Evolutionary conservation across 345 rosid genomes (phyloP).

Genomic region (Bretschneidera sinensis): DNA sequence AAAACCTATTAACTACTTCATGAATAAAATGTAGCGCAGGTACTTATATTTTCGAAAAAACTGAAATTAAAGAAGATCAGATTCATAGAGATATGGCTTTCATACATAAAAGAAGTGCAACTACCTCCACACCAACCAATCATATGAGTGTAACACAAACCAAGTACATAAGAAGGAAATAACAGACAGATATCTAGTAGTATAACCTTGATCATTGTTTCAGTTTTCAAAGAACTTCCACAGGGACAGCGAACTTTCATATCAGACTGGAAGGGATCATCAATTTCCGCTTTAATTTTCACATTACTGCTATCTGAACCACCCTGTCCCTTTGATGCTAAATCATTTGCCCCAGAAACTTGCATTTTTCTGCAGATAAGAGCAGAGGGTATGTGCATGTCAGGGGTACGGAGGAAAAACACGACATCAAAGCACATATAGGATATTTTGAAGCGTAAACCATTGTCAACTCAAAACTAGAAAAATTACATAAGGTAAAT

Average conservation of each 20-base stretch:
- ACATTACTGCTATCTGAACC: slow-evolving; percentile 59
- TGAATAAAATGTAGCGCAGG: no score
- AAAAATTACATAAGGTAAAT: neutral
- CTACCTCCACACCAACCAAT: neutral
- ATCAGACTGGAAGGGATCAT: slow-evolving; percentile 45
- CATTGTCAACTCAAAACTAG: neutral
- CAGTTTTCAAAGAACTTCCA: slow-evolving; percentile 69
- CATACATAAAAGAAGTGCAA: neutral
- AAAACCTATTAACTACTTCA: no score
- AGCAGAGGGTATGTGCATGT: slow-evolving; percentile 14
- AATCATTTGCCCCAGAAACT: slow-evolving; percentile 80
- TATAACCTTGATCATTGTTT: slow-evolving; percentile 71
- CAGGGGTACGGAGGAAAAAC: slow-evolving; percentile 14
- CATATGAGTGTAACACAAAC: neutral
- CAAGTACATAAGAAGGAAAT: neutral
- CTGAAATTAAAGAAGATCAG: neutral
- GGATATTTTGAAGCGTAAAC: neutral
- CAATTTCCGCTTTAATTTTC: slow-evolving; percentile 62
- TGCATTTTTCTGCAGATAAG: slow-evolving; percentile 72
- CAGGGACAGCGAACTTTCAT: slow-evolving; percentile 86
- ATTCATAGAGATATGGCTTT: neutral
- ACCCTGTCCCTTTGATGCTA: slow-evolving; percentile 74
- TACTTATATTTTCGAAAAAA: neutral
- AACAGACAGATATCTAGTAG: neutral
- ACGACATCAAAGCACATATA: no score